A percentile compares a stretch with the other conserved stretches of the same genome.
Evolutionary conservation across 2,329 filamentous ascomycete genomes (phyloP).

Genomic region (Hysterium pulicare): DNA sequence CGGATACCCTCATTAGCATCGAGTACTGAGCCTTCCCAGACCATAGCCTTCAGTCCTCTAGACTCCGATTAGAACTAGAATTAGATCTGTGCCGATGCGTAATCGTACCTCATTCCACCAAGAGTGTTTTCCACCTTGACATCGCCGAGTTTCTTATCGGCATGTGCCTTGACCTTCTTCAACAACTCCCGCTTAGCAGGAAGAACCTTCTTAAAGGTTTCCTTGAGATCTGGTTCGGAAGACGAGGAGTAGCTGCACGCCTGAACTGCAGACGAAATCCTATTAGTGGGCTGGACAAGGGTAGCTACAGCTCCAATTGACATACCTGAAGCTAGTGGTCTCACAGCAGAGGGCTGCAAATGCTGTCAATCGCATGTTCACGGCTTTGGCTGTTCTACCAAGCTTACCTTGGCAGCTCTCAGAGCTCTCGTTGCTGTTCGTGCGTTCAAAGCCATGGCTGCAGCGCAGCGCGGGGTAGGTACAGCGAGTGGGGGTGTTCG

Average conservation of each 20-base stretch:
- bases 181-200: conserved; percentile 90
- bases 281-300: conserved; percentile 5
- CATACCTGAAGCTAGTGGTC: conserved; percentile 36
- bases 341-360: conserved; percentile 25
- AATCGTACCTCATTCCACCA: conserved; percentile 77
- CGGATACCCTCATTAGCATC: conserved; percentile 96
- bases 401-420: conserved; percentile 60
- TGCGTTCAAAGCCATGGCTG: conserved; percentile 62
- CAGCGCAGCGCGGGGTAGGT: conserved; percentile 25
- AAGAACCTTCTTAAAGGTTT: conserved; percentile 77
- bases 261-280: conserved; percentile 28
- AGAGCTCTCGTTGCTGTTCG: conserved; percentile 61
- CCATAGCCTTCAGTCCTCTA: conserved; percentile 88
- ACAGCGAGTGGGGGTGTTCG: too few species aligned
- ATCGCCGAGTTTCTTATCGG: conserved; percentile 79
- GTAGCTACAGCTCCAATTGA: conserved; percentile 15
- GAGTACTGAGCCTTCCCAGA: conserved; percentile 97
- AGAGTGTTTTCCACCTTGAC: conserved; percentile 92
- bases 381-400: conserved; percentile 1
- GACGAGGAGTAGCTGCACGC: conserved; percentile 65
- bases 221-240: conserved; percentile 84
- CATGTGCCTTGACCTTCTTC: conserved; percentile 86
- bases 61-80: conserved; percentile 11
- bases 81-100: not conserved
- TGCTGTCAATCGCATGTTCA: conserved; percentile 14